Conservation (phyloP, 106 monocot genomes). For the Dactylorhiza incarnata region DNA sequence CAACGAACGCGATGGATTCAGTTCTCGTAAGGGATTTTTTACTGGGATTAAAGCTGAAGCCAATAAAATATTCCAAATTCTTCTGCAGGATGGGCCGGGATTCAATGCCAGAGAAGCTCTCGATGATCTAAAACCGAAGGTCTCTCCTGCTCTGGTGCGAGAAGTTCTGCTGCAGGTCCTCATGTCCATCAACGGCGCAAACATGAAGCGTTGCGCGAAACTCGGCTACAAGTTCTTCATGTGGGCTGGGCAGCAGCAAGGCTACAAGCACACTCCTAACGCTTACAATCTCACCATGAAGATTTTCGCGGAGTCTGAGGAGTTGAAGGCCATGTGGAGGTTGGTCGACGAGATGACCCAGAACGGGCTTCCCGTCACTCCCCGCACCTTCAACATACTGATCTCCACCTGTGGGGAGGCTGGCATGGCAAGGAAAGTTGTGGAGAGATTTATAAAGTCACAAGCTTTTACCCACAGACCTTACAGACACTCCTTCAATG, state of each 20-base stretch:
- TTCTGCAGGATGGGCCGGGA: conserved; percentile 72
- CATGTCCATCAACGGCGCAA: conserved; percentile 32
- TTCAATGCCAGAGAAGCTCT: conserved; percentile 44
- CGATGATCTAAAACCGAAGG: conserved; percentile 33
- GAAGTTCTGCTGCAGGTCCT: conserved; percentile 60
- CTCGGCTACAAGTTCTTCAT: conserved; percentile 75
- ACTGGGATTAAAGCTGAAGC: conserved; percentile 24
- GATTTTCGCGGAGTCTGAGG: conserved; percentile 59
- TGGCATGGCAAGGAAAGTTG: conserved; percentile 56
- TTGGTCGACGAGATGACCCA: conserved; percentile 72
- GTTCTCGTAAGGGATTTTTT: conserved; percentile 17
- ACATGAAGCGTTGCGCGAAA: conserved; percentile 46
- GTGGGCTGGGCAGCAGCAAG: conserved; percentile 47
- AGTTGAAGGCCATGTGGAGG: conserved; percentile 78
- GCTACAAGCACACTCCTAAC: conserved; percentile 49
- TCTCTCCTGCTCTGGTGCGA: conserved; percentile 46
- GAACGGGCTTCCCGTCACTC: conserved; percentile 60
- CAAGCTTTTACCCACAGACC: conserved; percentile 75
- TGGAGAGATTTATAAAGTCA: conserved; percentile 69
- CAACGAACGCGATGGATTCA: conserved; percentile 2
- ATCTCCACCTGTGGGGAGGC: conserved; percentile 56
- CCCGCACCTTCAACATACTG: conserved; percentile 62
- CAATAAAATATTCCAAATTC: conserved; percentile 35
- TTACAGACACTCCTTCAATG: conserved; percentile 75
- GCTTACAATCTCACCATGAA: conserved; percentile 72